Evolutionary conservation across 352 stramenopile species (phyloP), one percentile per base, ranked within the genome.

Genomic region (Phytophthora niederhauseri): DNA sequence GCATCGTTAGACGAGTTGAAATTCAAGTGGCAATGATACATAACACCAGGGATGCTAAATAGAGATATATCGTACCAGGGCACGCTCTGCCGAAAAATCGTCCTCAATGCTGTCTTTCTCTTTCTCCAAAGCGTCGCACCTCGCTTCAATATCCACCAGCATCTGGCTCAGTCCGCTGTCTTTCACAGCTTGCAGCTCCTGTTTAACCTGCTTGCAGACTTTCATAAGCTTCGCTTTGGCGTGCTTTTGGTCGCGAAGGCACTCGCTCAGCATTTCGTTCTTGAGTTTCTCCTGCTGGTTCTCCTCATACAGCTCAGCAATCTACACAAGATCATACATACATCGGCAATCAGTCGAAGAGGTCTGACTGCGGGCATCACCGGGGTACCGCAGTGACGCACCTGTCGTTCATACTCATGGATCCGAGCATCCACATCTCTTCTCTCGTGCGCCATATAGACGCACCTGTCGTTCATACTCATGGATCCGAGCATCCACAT

Each of bases 341-440:
- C 55, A 43, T 17, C 34, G 34, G 1, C 24, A 45, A n/a, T 49
- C 49, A 51, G 58, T 2, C 51, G 15, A 15, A 20, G 14, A 9
- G 20, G 17, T 20, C 20, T 41, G 6, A 34, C 6, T 48, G 3
- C n/a, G n/a, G 30, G 6, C 28, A 46, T n/a, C 14, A n/a, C 19
- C 20, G n/a, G n/a, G 28, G 28, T 34, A 34, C 28, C 6, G 28
- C 5, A 41, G 0, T 19, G 45, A 30, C 43, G 15, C 19, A 84
- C 84, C 80, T 94, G 85, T 5, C 76, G 77, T 49, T 94, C 86
- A 36, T 94, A 94, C 26, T 92, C 86, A 49, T 91, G 78, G 15
- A 91, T 73, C 3, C 74, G 81, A 31, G 82, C 73, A 59, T 94
- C 85, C 0, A 57, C 17, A 43, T 76, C 60, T 51, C 53, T 57